These are phyloP conservation scores for Themeda triandra DNA, from an alignment of 176 grass and related monocot species.

Conservation along the genomic window DNA sequence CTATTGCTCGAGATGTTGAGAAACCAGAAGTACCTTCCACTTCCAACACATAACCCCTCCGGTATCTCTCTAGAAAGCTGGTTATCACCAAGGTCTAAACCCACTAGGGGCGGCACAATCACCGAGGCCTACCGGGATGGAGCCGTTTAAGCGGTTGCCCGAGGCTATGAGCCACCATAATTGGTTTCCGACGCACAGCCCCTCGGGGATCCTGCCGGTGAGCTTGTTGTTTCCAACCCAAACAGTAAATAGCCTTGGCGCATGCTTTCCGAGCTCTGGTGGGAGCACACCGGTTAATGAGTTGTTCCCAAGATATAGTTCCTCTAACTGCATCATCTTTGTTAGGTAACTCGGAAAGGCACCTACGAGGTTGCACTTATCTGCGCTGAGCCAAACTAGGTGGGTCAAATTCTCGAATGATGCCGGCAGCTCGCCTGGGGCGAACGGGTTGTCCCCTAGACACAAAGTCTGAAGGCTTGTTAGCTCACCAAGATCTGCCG, in stretches of 20 bases:
- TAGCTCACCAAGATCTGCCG: conserved; percentile 44
- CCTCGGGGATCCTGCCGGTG: conserved; percentile 34
- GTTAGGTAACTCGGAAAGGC: conserved; percentile 36
- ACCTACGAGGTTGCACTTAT: conserved; percentile 41
- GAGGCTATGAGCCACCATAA: neutral
- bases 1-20: neutral
- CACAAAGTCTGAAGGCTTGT: conserved; percentile 15
- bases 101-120: neutral
- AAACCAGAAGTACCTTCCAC: neutral
- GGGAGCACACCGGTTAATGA: too few relatives aligned
- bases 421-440: neutral
- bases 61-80: neutral
- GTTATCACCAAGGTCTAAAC: neutral
- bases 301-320: too few relatives aligned
- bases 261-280: neutral
- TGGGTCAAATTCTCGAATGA: too few relatives aligned
- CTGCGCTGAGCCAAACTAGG: too few relatives aligned
- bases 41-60: neutral
- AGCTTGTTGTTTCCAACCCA: rapidly evolving
- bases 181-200: conserved; percentile 20
- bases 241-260: rapidly evolving
- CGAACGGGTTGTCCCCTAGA: conserved; percentile 30
- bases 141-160: neutral
- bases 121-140: neutral
- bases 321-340: conserved; percentile 10